Conservation (phyloP, 2,329 filamentous ascomycete genomes). For the Exophiala spinifera region DNA sequence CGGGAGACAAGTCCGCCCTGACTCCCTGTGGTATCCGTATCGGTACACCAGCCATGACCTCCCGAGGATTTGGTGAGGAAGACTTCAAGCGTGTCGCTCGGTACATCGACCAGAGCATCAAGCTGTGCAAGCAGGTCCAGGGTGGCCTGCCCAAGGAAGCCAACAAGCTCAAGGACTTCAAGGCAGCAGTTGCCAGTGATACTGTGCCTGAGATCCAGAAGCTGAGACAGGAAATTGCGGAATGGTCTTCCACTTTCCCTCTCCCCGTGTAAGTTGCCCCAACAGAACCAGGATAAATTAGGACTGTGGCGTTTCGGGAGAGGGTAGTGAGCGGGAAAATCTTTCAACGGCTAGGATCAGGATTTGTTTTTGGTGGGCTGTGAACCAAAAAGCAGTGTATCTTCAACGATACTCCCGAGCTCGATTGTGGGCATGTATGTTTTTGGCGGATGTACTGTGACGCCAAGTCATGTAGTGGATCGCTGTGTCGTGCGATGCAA, state of each 20-base stretch:
- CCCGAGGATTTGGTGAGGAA: conserved; percentile 80
- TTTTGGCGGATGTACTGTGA: too few relatives aligned
- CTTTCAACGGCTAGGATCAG: conserved; percentile 19
- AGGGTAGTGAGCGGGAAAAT: background rate
- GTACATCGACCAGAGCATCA: conserved; percentile 79
- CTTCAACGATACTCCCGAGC: conserved; percentile 21
- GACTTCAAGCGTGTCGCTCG: conserved; percentile 86
- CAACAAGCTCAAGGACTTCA: conserved; percentile 99
- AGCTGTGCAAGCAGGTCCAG: conserved; percentile 84
- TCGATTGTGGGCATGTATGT: background rate
- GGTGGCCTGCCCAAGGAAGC: conserved; percentile 83
- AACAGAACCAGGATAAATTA: too few relatives aligned
- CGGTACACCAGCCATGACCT: conserved; percentile 97
- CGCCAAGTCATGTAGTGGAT: background rate
- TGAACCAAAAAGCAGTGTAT: conserved; percentile 9
- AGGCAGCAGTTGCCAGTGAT: conserved; percentile 78
- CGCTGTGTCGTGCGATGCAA: background rate
- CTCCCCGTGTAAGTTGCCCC: conserved; percentile 64
- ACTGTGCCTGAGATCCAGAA: conserved; percentile 76
- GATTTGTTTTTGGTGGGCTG: conserved; percentile 4
- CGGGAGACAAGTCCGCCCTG: conserved; percentile 88
- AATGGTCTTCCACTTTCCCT: conserved; percentile 86
- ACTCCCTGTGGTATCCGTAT: conserved; percentile 91
- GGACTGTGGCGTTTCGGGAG: conserved; percentile 10
- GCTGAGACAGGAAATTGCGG: conserved; percentile 83